Conservation (phyloP, 2,329 filamentous ascomycete genomes). For the Alternaria sp. region DNA sequence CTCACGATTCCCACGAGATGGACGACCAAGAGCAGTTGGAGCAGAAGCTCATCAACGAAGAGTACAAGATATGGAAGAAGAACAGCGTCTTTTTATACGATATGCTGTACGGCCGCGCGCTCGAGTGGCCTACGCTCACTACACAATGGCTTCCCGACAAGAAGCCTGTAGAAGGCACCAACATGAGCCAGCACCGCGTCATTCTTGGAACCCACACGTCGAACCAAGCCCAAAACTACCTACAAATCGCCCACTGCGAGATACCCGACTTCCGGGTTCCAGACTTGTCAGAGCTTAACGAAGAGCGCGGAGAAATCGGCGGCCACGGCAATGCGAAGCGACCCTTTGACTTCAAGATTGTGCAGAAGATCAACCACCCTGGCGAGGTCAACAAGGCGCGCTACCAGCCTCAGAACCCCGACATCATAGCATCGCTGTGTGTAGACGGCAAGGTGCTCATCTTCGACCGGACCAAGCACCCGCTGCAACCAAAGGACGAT, state of each 20-base stretch:
- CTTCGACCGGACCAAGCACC: slow-evolving; percentile 96
- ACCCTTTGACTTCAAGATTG: slow-evolving; percentile 85
- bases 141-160: slow-evolving; percentile 96
- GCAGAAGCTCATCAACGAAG: slow-evolving; percentile 94
- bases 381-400: slow-evolving; percentile 98
- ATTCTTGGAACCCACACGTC: slow-evolving; percentile 96
- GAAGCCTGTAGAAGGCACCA: slow-evolving; percentile 72
- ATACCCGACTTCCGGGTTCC: slow-evolving; percentile 80
- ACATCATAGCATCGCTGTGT: slow-evolving; percentile 93
- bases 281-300: slow-evolving; percentile 86
- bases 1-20: slow-evolving; percentile 54
- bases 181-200: slow-evolving; percentile 85
- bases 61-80: slow-evolving; percentile 99
- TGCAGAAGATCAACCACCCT: slow-evolving; percentile 95
- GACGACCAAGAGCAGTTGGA: slow-evolving; percentile 77
- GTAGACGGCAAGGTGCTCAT: slow-evolving; percentile 88
- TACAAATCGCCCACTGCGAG: slow-evolving; percentile 94
- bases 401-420: slow-evolving; percentile 96
- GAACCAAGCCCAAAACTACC: slow-evolving; percentile 82
- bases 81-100: slow-evolving; percentile 98
- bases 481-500: slow-evolving; percentile 69
- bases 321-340: slow-evolving; percentile 84
- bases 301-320: slow-evolving; percentile 90
- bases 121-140: slow-evolving; percentile 97
- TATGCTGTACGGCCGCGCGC: slow-evolving; percentile 90